A percentile compares a stretch with the other conserved stretches of the same genome.
Conservation (phyloP, 2,329 filamentous ascomycete genomes). For the Xylaria sp. region DNA sequence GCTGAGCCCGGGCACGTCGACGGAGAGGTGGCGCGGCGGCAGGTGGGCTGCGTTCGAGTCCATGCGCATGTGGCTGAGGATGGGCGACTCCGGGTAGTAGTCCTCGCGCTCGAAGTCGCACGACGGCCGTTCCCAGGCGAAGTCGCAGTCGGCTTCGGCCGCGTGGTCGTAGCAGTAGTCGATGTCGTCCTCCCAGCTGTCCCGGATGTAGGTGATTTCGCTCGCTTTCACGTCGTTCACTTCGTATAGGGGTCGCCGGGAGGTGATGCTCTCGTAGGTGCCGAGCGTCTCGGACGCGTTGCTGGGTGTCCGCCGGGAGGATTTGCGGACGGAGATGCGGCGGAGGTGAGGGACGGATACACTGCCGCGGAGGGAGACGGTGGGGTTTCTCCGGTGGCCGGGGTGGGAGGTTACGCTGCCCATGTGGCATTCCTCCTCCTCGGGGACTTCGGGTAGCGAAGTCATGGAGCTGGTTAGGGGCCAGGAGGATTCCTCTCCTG, state of each 20-base stretch:
- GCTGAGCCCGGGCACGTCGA: conserved; percentile 45
- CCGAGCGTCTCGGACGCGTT: conserved; percentile 51
- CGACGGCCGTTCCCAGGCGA: conserved; percentile 58
- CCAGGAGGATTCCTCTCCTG: conserved; percentile 41
- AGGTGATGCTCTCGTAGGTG: conserved; percentile 36
- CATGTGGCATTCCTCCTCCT: conserved; percentile 53
- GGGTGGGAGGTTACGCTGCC: conserved; percentile 36
- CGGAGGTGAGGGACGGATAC: conserved; percentile 52
- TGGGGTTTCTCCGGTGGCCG: conserved; percentile 44
- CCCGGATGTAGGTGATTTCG: conserved; percentile 31
- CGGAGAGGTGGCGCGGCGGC: conserved; percentile 28
- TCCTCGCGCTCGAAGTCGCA: conserved; percentile 40
- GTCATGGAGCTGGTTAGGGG: conserved; percentile 38
- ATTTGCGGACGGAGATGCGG: conserved; percentile 37
- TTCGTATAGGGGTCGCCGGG: conserved; percentile 32
- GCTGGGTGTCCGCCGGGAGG: conserved; percentile 36
- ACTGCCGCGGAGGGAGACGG: conserved; percentile 47
- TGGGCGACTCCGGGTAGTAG: conserved; percentile 19
- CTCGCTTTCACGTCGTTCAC: conserved; percentile 23
- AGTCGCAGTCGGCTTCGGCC: conserved; percentile 61
- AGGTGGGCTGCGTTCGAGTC: conserved; percentile 15
- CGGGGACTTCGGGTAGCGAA: conserved; percentile 54
- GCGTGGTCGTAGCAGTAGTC: conserved; percentile 68
- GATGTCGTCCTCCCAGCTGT: conserved; percentile 64
- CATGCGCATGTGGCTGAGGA: background rate